These are phyloP conservation scores for Carnegiea gigantea DNA, from an alignment of 179 eudicot genomes.

Conservation along the genomic window DNA sequence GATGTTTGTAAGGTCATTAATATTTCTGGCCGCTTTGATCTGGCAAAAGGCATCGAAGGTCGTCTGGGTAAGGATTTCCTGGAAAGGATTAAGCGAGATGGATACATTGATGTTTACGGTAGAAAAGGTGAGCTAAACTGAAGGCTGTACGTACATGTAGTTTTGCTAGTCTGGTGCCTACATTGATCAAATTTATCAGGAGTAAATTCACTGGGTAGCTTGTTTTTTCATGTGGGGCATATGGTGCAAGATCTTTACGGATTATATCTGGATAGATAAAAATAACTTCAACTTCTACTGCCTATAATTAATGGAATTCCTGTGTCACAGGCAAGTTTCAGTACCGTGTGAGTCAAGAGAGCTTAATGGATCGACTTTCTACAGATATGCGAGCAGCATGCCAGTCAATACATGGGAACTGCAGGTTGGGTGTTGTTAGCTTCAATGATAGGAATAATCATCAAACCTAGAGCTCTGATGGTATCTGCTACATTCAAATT, in stretches of 20 bases:
- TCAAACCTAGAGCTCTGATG: neutral
- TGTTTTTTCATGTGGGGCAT: neutral
- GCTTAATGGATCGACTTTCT: slow-evolving; percentile 73
- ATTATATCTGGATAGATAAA: neutral
- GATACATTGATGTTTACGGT: slow-evolving; percentile 64
- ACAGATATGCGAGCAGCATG: slow-evolving; percentile 61
- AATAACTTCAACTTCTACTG: neutral
- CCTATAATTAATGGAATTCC: neutral
- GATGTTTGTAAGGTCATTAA: slow-evolving; percentile 60
- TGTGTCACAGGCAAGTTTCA: slow-evolving; percentile 53
- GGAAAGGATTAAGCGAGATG: slow-evolving; percentile 47
- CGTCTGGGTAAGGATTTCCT: slow-evolving; percentile 72
- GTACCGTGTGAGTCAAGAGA: slow-evolving; percentile 75
- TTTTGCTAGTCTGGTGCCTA: neutral
- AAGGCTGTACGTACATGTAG: neutral
- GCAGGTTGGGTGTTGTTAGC: slow-evolving; percentile 26
- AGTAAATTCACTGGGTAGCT: neutral
- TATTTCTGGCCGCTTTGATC: slow-evolving; percentile 77
- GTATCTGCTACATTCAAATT: neutral
- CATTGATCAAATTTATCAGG: neutral
- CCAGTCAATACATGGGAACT: slow-evolving; percentile 37
- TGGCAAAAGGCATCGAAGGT: slow-evolving; percentile 72
- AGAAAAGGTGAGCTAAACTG: slow-evolving; percentile 47
- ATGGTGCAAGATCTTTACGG: neutral
- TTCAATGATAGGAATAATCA: neutral